Base-by-base conservation (phyloP, 2,329 filamentous ascomycete species). In the Pseudopithomyces maydicus region DNA sequence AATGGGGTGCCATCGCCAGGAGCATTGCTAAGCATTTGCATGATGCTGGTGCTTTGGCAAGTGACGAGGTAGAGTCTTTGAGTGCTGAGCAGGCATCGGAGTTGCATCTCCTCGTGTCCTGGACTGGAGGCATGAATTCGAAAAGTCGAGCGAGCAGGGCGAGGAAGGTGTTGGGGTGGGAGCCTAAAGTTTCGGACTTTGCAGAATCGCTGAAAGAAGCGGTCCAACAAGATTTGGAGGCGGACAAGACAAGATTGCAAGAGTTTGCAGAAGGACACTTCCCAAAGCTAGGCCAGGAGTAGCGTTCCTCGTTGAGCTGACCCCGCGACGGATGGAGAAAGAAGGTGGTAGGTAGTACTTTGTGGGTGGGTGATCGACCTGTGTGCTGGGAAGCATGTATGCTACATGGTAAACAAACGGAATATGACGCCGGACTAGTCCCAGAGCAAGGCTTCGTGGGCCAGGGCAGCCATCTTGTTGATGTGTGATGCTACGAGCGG, bases 211-310 rank as follows among this genome's bases (percentile, higher is more conserved):
- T 66, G 29, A 55, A 33, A 56, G 63, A 59, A 23, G 62, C 52
- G 41, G 33, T 65, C n/a, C 58, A 58, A 22, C 57, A 67, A 58
- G 73, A 71, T 65, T 71, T 46, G 79, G 84, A 10, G 74, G 80
- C 32, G 76, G 43, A 67, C 64, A 57, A 64, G 69, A 53, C 80
- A 76, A 58, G 39, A 32, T n/a, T 52, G 39, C 39, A 45, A 29
- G 50, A 45, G 19, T 45, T 52, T 5, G 50, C 17, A 26, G 26
- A 52, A 26, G 50, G 50, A 15, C 50, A 45, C 17, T 35, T 38
- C 23, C 50, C 50, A 6, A 41, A 3, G 19, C 12, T 1, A 23
- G 50, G 19, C 39, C 44, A 45, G 50, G 39, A 35, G 50, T 52
- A 45, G 20, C n/a, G n/a, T 29, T 29, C 26, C 26, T 29, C 26